Evolutionary conservation across 2,329 filamentous ascomycete genomes (phyloP).

Genomic region (Akanthomyces muscarius): DNA sequence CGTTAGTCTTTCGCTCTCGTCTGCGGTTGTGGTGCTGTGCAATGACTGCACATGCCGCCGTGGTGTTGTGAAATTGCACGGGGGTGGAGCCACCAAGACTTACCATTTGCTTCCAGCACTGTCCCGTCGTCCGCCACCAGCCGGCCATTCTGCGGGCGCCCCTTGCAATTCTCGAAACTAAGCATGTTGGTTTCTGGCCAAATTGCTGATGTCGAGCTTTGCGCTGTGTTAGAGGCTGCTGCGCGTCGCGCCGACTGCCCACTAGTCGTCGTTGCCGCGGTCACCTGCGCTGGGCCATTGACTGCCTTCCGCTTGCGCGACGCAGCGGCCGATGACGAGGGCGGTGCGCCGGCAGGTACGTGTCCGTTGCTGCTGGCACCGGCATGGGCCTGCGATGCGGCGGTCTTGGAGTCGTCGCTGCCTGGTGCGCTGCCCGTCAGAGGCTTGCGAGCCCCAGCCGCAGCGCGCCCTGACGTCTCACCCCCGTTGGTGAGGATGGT

Average conservation of each 20-base stretch:
- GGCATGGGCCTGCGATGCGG: slow-evolving; percentile 31
- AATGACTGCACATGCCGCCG: background rate
- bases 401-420: slow-evolving; percentile 38
- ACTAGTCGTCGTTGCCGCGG: background rate
- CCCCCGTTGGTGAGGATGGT: slow-evolving; percentile 34
- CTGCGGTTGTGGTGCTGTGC: background rate
- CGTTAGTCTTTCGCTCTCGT: slow-evolving; percentile 1
- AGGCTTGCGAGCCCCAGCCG: slow-evolving; percentile 39
- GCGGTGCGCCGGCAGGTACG: slow-evolving; percentile 39
- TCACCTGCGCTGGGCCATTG: slow-evolving; percentile 18
- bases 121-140: slow-evolving; percentile 90
- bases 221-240: slow-evolving; percentile 29
- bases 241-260: slow-evolving; percentile 19
- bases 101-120: slow-evolving; percentile 79
- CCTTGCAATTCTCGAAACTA: slow-evolving; percentile 71
- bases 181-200: slow-evolving; percentile 77
- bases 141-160: slow-evolving; percentile 67
- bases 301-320: slow-evolving; percentile 86
- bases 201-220: slow-evolving; percentile 38
- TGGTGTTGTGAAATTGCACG: slow-evolving; percentile 18
- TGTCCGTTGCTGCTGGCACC: slow-evolving; percentile 23
- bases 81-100: slow-evolving; percentile 23
- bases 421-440: slow-evolving; percentile 23
- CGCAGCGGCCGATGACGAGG: slow-evolving; percentile 45
- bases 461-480: slow-evolving; percentile 27